phyloP scores from a whole-genome alignment of 2,329 filamentous ascomycete species.

The Aspergillus fumigatus region DNA sequence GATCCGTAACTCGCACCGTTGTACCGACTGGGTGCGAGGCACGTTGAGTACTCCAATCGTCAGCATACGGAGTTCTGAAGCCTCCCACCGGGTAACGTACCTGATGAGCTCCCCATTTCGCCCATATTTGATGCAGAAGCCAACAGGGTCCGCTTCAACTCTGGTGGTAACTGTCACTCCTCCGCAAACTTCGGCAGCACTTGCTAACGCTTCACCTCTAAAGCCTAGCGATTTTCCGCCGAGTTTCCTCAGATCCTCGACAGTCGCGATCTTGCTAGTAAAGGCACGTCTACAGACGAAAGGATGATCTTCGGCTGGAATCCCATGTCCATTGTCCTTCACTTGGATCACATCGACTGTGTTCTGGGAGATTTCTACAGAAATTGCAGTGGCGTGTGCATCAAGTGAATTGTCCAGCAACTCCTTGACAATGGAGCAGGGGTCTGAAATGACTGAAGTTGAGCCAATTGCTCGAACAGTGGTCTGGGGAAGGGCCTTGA shows the following conservation, averaged over 20 bases:
- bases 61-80: neutral
- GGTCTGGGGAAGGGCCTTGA: conserved; percentile 39
- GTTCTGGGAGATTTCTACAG: conserved; percentile 56
- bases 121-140: conserved; percentile 47
- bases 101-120: conserved; percentile 46
- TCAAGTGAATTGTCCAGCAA: conserved; percentile 66
- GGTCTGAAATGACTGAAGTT: conserved; percentile 53
- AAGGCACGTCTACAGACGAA: conserved; percentile 55
- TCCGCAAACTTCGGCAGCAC: conserved; percentile 55
- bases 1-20: conserved; percentile 52
- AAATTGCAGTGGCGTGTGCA: conserved; percentile 54
- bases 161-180: conserved; percentile 52
- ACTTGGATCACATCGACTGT: conserved; percentile 60
- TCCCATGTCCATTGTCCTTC: conserved; percentile 61
- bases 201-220: conserved; percentile 60
- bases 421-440: conserved; percentile 58
- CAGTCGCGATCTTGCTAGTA: conserved; percentile 60
- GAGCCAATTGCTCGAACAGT: conserved; percentile 52
- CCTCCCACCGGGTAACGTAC: conserved; percentile 22
- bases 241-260: conserved; percentile 52
- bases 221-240: conserved; percentile 59
- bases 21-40: conserved; percentile 57
- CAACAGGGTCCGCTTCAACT: conserved; percentile 53
- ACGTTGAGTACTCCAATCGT: conserved; percentile 27
- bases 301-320: conserved; percentile 51